Conservation (phyloP, 495 filamentous ascomycete genomes). For the Viridothelium virens region DNA sequence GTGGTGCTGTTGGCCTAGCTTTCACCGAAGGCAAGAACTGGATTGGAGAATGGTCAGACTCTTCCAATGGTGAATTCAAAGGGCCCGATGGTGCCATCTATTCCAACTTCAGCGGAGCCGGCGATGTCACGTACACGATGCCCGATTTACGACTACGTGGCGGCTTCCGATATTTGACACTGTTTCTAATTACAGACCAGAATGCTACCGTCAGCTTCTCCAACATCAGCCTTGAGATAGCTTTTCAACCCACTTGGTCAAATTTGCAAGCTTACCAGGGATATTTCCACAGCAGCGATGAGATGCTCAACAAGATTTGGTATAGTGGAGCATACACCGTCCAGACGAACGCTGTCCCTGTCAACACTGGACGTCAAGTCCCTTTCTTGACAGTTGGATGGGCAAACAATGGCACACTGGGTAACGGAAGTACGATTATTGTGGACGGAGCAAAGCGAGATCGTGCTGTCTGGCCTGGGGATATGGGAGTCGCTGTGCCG, state of each 20-base stretch:
- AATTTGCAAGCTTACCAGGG: conserved; percentile 34
- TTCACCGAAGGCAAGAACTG: conserved; percentile 58
- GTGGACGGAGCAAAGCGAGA: conserved; percentile 29
- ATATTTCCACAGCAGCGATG: conserved; percentile 54
- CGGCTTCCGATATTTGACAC: conserved; percentile 40
- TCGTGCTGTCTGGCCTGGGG: conserved; percentile 25
- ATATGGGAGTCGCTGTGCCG: conserved; percentile 25
- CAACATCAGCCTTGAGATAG: conserved; percentile 22
- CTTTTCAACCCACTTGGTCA: conserved; percentile 57
- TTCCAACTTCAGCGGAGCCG: conserved; percentile 38
- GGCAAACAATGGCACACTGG: conserved; percentile 41
- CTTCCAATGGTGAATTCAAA: conserved; percentile 47
- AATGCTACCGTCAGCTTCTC: conserved; percentile 16
- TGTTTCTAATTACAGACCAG: conserved; percentile 33
- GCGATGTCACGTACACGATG: conserved; percentile 34
- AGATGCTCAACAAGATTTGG: conserved; percentile 42
- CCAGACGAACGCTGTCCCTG: conserved; percentile 48
- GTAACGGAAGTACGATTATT: conserved; percentile 39
- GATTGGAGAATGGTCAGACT: conserved; percentile 54
- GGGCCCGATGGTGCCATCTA: conserved; percentile 31
- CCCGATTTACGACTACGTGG: conserved; percentile 33
- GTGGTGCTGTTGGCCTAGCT: conserved; percentile 49
- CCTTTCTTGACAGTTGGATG: conserved; percentile 45
- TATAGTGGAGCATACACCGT: conserved; percentile 35
- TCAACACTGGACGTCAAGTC: conserved; percentile 46